phyloP scores from a whole-genome alignment of 176 grass and related monocot species.

The Oropetium thomaeum region DNA sequence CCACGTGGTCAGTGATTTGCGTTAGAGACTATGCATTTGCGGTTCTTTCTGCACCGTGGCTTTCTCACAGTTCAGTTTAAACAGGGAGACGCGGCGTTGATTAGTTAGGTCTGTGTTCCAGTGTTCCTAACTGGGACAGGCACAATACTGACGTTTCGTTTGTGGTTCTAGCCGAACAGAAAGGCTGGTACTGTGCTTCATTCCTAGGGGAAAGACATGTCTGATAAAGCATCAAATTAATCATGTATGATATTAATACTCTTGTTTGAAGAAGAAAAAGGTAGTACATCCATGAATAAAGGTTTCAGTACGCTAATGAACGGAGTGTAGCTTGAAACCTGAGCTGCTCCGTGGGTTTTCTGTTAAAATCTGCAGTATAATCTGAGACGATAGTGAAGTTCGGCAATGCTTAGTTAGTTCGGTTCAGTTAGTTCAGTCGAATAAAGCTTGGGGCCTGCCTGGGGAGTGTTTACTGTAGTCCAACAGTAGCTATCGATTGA shows the following conservation, averaged over 20 bases:
- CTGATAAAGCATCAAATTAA: neutral
- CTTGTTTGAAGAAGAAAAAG: neutral
- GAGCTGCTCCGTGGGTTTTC: neutral
- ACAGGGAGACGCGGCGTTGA: neutral
- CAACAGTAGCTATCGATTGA: neutral
- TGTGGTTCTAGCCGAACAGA: neutral
- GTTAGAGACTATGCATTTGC: neutral
- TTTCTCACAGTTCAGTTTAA: neutral
- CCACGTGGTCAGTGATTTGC: neutral
- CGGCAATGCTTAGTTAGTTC: neutral
- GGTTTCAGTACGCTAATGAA: neutral
- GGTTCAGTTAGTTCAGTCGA: neutral
- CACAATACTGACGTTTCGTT: neutral
- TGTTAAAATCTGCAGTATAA: neutral
- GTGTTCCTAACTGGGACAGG: neutral
- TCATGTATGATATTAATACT: neutral
- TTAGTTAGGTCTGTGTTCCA: neutral
- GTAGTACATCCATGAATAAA: neutral
- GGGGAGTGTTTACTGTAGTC: neutral
- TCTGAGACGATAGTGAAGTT: neutral
- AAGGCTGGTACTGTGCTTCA: neutral
- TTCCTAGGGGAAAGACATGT: neutral
- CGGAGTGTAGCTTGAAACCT: neutral
- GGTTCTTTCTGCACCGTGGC: neutral
- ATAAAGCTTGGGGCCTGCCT: neutral